Conservation (phyloP, 371 early-diverging fungal species). For the Chytridiales sp. region DNA sequence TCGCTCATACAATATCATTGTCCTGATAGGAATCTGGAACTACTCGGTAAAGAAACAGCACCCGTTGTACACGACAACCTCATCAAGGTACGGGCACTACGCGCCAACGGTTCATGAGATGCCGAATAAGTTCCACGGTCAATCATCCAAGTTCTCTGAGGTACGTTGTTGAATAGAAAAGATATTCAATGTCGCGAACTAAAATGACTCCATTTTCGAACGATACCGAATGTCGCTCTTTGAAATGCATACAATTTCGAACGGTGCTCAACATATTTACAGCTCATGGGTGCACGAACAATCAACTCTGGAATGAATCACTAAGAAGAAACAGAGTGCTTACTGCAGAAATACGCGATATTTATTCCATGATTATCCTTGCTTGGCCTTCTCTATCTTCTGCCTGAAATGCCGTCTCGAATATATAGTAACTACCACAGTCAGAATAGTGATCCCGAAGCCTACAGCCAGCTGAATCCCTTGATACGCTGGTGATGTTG, state of each 20-base stretch:
- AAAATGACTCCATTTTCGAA: not conserved
- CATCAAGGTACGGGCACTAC: slow-evolving; percentile 36
- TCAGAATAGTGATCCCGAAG: slow-evolving; percentile 35
- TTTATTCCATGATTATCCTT: not conserved
- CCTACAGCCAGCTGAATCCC: slow-evolving; percentile 64
- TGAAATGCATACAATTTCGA: not conserved
- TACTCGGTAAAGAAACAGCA: slow-evolving; percentile 36
- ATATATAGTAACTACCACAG: not conserved
- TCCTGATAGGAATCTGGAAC: slow-evolving; percentile 27
- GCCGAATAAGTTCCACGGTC: slow-evolving; percentile 43
- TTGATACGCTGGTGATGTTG: slow-evolving; percentile 56
- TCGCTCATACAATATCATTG: not conserved
- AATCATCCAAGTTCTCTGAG: slow-evolving; percentile 40
- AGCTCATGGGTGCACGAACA: slow-evolving; percentile 43
- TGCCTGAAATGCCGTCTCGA: slow-evolving; percentile 12
- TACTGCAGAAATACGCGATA: not conserved
- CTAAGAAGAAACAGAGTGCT: slow-evolving; percentile 1
- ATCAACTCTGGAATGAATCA: slow-evolving; percentile 37
- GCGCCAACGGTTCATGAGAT: slow-evolving; percentile 46
- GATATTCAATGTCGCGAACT: too few relatives aligned
- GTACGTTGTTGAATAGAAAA: slow-evolving; percentile 21
- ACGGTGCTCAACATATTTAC: slow-evolving; percentile 4
- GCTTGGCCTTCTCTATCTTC: slow-evolving; percentile 1
- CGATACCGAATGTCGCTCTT: not conserved
- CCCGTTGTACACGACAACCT: slow-evolving; percentile 44